Percentiles rank a stretch among this genome's conserved stretches.
These are phyloP conservation scores for Salix udensis DNA, from an alignment of 345 rosid species.

Conservation along the genomic window DNA sequence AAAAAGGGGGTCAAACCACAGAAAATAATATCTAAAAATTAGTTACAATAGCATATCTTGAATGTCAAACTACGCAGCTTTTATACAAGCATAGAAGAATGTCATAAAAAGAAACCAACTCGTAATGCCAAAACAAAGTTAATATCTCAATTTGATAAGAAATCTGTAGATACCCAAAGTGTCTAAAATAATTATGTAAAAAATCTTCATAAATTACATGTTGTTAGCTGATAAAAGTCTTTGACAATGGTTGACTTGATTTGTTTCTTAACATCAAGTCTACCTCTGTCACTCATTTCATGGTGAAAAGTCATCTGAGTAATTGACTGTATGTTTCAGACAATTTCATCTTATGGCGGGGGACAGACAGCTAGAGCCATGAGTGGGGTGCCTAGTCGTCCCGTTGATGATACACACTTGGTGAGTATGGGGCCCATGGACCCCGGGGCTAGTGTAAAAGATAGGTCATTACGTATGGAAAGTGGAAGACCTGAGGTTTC, in stretches of 20 bases:
- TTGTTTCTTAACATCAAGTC: neutral
- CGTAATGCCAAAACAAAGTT: neutral
- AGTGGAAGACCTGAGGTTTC: conserved; percentile 43
- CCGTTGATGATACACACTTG: conserved; percentile 41
- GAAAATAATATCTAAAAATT: too few relatives aligned
- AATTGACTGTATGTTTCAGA: conserved; percentile 33
- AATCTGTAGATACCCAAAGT: neutral
- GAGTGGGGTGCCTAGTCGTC: conserved; percentile 33
- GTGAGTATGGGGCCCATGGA: conserved; percentile 38
- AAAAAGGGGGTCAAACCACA: too few relatives aligned
- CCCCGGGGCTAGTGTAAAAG: conserved; percentile 35
- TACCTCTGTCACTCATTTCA: neutral
- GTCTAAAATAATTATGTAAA: neutral
- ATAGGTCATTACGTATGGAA: conserved; percentile 39
- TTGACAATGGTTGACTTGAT: neutral
- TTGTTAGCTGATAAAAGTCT: neutral
- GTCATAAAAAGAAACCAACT: neutral
- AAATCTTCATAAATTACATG: neutral
- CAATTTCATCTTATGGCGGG: conserved; percentile 43
- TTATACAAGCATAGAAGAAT: neutral
- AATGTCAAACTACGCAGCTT: neutral
- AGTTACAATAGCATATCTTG: neutral
- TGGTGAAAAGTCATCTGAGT: conserved; percentile 4
- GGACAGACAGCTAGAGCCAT: conserved; percentile 45
- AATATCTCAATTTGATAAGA: neutral